A percentile compares a stretch with the other conserved stretches of the same genome.
Conservation (phyloP, 345 rosid species). For the Euphorbia tirucalli region DNA sequence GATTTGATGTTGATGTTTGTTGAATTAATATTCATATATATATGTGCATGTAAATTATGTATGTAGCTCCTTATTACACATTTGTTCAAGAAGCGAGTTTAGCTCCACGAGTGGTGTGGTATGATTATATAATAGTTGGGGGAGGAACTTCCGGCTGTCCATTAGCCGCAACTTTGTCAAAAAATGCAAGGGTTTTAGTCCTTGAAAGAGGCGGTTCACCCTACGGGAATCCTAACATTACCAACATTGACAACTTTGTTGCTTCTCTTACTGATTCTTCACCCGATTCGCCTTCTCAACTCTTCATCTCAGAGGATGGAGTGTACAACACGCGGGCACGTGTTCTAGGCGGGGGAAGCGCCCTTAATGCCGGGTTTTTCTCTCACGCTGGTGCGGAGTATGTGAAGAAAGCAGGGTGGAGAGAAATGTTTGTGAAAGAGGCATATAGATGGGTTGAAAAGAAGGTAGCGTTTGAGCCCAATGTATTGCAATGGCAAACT, state of each 20-base stretch:
- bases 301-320: slow-evolving; percentile 71
- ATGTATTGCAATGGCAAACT: slow-evolving; percentile 59
- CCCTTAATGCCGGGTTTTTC: slow-evolving; percentile 78
- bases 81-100: slow-evolving; percentile 60
- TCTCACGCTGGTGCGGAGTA: slow-evolving; percentile 47
- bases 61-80: slow-evolving; percentile 47
- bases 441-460: slow-evolving; percentile 79
- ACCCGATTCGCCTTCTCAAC: slow-evolving; percentile 56
- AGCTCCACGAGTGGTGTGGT: slow-evolving; percentile 45
- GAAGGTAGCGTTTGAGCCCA: slow-evolving; percentile 58
- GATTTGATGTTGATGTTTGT: neutral
- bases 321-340: slow-evolving; percentile 75
- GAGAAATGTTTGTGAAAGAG: slow-evolving; percentile 37
- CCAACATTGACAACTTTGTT: slow-evolving; percentile 43
- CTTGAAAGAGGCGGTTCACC: slow-evolving; percentile 85
- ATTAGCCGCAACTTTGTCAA: slow-evolving; percentile 70
- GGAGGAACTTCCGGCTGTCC: slow-evolving; percentile 92
- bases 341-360: slow-evolving; percentile 85
- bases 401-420: slow-evolving; percentile 51
- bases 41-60: neutral
- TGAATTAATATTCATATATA: no score
- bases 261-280: slow-evolving; percentile 40
- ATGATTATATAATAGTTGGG: slow-evolving; percentile 75
- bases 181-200: slow-evolving; percentile 56
- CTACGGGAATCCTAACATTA: slow-evolving; percentile 42